A percentile compares a stretch with the other conserved stretches of the same genome.
phyloP scores from a whole-genome alignment of 148 eudicot species.

The Dianthus caryophyllus region DNA sequence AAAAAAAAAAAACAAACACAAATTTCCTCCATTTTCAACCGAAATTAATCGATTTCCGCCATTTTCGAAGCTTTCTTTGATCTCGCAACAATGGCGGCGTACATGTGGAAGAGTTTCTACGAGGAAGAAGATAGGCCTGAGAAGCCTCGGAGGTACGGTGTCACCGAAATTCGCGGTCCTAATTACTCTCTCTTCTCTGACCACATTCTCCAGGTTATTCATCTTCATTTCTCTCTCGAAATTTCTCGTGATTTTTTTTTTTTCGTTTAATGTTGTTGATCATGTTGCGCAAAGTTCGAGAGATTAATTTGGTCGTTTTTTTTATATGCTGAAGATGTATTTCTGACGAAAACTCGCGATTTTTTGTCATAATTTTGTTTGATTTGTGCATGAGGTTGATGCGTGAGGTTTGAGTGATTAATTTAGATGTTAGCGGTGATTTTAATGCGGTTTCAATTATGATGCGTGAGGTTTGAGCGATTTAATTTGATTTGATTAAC shows the following conservation, averaged over 20 bases:
- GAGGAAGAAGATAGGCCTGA: conserved; percentile 96
- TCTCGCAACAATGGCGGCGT: conserved; percentile 40
- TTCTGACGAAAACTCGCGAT: no score
- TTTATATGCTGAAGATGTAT: no score
- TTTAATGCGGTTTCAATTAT: neutral
- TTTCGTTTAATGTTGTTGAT: neutral
- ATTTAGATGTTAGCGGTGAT: neutral
- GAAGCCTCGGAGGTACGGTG: conserved; percentile 76
- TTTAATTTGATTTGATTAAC: no score
- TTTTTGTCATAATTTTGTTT: no score
- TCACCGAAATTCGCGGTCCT: conserved; percentile 87
- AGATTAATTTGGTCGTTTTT: no score
- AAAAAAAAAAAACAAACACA: neutral
- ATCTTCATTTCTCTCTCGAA: conserved; percentile 5
- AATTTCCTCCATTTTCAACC: neutral
- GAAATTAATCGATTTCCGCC: neutral
- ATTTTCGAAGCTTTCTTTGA: neutral
- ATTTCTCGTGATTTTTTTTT: neutral
- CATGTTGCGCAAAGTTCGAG: no score
- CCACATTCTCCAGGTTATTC: conserved; percentile 54
- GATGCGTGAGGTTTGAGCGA: neutral
- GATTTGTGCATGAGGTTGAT: no score
- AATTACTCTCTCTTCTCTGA: conserved; percentile 60
- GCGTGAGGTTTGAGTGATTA: no score
- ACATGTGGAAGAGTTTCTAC: conserved; percentile 70